Conservation (phyloP, 2,329 filamentous ascomycete species). For the Exophiala sideris region DNA sequence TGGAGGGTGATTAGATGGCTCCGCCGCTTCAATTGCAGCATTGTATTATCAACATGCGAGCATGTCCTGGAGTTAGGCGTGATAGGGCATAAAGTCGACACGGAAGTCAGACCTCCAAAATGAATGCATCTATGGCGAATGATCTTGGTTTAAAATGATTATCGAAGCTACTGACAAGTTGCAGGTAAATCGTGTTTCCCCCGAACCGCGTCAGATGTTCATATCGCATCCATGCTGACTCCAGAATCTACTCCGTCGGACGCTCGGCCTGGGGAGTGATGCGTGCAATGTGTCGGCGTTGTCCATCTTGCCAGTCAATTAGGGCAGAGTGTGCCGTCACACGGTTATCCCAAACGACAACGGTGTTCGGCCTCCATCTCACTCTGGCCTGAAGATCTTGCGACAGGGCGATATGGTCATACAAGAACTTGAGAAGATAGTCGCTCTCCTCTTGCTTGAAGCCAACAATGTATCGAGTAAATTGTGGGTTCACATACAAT, state of each 20-base stretch:
- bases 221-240: neutral
- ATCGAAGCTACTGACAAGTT: neutral
- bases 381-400: conserved; percentile 50
- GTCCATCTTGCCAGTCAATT: conserved; percentile 52
- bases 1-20: conserved; percentile 40
- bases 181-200: too few species aligned
- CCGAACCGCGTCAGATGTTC: too few species aligned
- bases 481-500: conserved; percentile 49
- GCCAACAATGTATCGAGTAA: conserved; percentile 47
- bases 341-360: conserved; percentile 36
- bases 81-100: conserved; percentile 2
- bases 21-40: neutral
- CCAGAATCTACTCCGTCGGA: conserved; percentile 39
- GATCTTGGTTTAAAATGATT: too few species aligned
- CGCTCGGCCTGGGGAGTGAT: conserved; percentile 53
- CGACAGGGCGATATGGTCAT: conserved; percentile 46
- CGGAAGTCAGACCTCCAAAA: conserved; percentile 1
- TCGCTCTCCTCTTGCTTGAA: conserved; percentile 48
- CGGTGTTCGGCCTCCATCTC: conserved; percentile 48
- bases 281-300: conserved; percentile 51
- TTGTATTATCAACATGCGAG: conserved; percentile 8
- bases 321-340: conserved; percentile 45
- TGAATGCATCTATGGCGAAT: conserved; percentile 1
- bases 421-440: conserved; percentile 47
- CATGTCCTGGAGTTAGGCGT: conserved; percentile 22